phyloP scores from a whole-genome alignment of 345 rosid genomes.

The Bruguiera sexangula region DNA sequence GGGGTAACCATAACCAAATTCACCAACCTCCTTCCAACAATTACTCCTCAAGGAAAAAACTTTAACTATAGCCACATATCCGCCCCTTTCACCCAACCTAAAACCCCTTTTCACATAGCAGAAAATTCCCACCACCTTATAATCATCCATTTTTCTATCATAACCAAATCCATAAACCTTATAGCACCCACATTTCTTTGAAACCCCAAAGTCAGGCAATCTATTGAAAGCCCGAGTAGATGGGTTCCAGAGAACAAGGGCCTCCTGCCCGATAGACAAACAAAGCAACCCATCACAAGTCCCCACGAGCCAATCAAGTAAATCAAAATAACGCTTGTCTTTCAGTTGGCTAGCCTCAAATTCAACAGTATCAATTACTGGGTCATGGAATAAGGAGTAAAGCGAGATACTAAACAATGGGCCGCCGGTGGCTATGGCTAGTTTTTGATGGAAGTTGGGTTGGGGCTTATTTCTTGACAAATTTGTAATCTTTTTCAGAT shows the following conservation, averaged over 20 bases:
- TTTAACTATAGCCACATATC: constrained; percentile 7
- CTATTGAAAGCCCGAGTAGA: not conserved
- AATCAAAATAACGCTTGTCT: not conserved
- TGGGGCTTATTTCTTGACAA: not conserved
- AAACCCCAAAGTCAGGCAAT: constrained; percentile 8
- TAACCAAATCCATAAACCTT: constrained; percentile 17
- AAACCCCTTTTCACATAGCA: not conserved
- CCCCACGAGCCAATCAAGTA: constrained; percentile 14
- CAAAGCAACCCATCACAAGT: constrained; percentile 17
- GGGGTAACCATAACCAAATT: constrained; percentile 8
- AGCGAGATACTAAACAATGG: not conserved
- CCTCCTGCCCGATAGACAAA: not conserved
- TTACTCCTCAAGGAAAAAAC: not conserved
- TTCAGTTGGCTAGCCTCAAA: not conserved
- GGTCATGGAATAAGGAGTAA: not conserved
- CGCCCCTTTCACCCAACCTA: not conserved
- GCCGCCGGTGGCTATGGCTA: not conserved
- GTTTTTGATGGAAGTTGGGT: not conserved
- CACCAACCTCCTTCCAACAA: constrained; percentile 5
- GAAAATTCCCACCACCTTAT: constrained; percentile 11
- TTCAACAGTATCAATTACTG: constrained; percentile 1
- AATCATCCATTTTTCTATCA: constrained; percentile 13
- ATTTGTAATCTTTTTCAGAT: not conserved
- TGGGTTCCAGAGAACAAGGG: constrained; percentile 11
- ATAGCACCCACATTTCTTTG: not conserved